Percentiles rank a stretch among this genome's conserved stretches.
phyloP scores from a whole-genome alignment of 768 basidiomycete genomes.

The Crassisporium funariophilum region DNA sequence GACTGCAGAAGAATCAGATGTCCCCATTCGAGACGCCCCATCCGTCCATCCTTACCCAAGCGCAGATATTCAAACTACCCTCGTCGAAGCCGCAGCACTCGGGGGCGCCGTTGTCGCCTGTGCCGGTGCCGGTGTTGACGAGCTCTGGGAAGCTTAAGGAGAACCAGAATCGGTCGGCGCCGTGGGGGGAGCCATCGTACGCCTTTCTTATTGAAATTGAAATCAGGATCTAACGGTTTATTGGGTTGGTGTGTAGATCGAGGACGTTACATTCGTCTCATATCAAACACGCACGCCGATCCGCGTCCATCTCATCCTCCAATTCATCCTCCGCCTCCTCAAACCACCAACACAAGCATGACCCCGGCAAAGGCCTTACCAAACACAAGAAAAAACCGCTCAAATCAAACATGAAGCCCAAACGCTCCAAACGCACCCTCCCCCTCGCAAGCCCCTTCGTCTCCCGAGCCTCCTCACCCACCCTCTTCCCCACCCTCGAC shows the following conservation, averaged over 20 bases:
- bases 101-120: constrained; percentile 17
- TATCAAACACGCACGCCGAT: not conserved
- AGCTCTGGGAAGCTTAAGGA: constrained; percentile 9
- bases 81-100: constrained; percentile 20
- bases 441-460: constrained; percentile 28
- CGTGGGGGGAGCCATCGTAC: constrained; percentile 1
- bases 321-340: constrained; percentile 2
- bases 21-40: constrained; percentile 23
- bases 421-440: constrained; percentile 7
- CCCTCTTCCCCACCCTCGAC: not conserved
- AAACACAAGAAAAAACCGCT: not conserved
- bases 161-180: not conserved
- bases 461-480: constrained; percentile 27
- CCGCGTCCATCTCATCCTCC: constrained; percentile 8
- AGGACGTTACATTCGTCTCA: not conserved
- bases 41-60: constrained; percentile 18
- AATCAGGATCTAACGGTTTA: too few relatives aligned
- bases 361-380: not conserved
- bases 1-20: constrained; percentile 2
- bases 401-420: constrained; percentile 1
- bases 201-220: constrained; percentile 5
- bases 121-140: constrained; percentile 1
- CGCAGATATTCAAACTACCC: constrained; percentile 20
- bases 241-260: not conserved
- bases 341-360: too few relatives aligned